phyloP scores from a whole-genome alignment of 768 basidiomycete species.

The Tylopilus intermedius region DNA sequence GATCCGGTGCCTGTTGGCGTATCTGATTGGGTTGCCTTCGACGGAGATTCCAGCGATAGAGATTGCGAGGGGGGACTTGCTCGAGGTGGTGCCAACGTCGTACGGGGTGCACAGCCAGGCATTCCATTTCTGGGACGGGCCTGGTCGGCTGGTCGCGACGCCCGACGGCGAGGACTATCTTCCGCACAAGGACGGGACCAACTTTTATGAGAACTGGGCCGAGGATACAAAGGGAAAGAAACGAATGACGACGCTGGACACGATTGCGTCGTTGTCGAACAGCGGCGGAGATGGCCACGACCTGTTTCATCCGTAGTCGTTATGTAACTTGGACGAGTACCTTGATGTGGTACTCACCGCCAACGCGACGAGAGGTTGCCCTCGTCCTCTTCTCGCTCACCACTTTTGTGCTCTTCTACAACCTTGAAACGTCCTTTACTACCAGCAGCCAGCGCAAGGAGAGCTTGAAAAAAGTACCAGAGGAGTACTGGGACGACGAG shows the following conservation, averaged over 20 bases:
- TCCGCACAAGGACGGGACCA: slow-evolving; percentile 54
- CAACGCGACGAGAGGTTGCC: slow-evolving; percentile 67
- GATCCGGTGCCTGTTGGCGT: slow-evolving; percentile 91
- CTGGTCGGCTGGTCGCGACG: slow-evolving; percentile 51
- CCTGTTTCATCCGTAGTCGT: slow-evolving; percentile 2
- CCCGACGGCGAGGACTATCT: slow-evolving; percentile 32
- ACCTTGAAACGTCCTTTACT: slow-evolving; percentile 61
- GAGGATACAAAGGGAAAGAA: slow-evolving; percentile 67
- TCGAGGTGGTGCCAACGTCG: slow-evolving; percentile 85
- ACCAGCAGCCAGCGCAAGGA: slow-evolving; percentile 36
- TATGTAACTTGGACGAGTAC: neutral
- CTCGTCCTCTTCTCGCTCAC: slow-evolving; percentile 63
- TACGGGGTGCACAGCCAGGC: slow-evolving; percentile 89
- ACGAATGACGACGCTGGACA: slow-evolving; percentile 29
- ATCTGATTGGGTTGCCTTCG: slow-evolving; percentile 89
- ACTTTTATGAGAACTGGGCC: slow-evolving; percentile 88
- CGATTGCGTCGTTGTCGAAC: slow-evolving; percentile 23
- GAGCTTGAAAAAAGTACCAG: slow-evolving; percentile 16
- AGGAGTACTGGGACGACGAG: slow-evolving; percentile 48
- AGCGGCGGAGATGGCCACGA: slow-evolving; percentile 6
- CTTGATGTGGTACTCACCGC: slow-evolving; percentile 63
- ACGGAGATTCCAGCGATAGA: slow-evolving; percentile 97
- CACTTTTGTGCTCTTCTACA: slow-evolving; percentile 67
- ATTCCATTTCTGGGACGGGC: slow-evolving; percentile 90
- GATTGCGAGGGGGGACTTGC: slow-evolving; percentile 91